These are phyloP conservation scores for Magnaporthales sp. DNA, from an alignment of 2,329 filamentous ascomycete species.

Conservation along the genomic window DNA sequence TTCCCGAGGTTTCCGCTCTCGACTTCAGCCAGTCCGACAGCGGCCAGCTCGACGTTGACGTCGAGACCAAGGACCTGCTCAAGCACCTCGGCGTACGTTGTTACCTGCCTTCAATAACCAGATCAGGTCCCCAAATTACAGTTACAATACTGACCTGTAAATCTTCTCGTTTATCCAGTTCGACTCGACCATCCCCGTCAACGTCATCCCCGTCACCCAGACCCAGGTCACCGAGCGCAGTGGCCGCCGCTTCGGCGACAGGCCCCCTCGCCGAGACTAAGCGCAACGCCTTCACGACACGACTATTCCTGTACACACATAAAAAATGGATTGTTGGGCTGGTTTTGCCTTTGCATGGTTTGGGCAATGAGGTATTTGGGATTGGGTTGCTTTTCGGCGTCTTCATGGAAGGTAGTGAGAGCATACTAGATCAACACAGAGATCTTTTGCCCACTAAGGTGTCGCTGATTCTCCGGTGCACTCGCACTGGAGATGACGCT, in stretches of 20 bases:
- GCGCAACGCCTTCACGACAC: constrained; percentile 13
- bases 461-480: constrained; percentile 69
- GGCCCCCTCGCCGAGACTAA: constrained; percentile 38
- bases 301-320: constrained; percentile 13
- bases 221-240: constrained; percentile 75
- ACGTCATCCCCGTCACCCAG: constrained; percentile 84
- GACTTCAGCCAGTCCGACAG: constrained; percentile 94
- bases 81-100: constrained; percentile 95
- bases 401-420: constrained; percentile 47
- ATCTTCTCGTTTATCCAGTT: constrained; percentile 49
- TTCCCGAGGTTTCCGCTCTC: constrained; percentile 95
- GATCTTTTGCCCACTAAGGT: constrained; percentile 63
- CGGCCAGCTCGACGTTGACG: constrained; percentile 89
- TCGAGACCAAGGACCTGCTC: constrained; percentile 97
- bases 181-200: constrained; percentile 85
- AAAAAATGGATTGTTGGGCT: constrained; percentile 22
- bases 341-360: constrained; percentile 19
- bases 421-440: constrained; percentile 51
- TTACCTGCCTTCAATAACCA: constrained; percentile 5
- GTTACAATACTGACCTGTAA: constrained; percentile 18
- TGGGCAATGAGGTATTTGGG: constrained; percentile 4
- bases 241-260: constrained; percentile 35
- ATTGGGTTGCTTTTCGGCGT: constrained; percentile 32
- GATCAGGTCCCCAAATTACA: background rate
- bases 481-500: constrained; percentile 62